phyloP scores from a whole-genome alignment of 202 grass and related monocot genomes.

The Zoysia matrella region DNA sequence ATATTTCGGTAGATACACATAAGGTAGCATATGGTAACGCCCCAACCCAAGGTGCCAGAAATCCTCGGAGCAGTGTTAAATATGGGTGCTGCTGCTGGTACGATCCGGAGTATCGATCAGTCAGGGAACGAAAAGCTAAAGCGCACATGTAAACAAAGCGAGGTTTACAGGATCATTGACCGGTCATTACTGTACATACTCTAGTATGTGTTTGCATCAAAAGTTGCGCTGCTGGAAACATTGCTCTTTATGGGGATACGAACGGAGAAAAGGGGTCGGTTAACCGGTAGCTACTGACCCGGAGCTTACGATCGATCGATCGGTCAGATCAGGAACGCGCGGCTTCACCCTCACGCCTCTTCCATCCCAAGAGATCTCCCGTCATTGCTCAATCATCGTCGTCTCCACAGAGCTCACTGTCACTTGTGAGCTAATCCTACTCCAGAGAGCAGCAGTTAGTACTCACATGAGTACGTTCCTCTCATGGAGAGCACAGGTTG shows the following conservation, averaged over 20 bases:
- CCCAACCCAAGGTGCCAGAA: neutral
- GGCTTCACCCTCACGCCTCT: slow-evolving; percentile 45
- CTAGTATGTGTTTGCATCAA: slow-evolving; percentile 53
- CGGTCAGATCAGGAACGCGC: slow-evolving; percentile 12
- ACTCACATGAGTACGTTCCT: neutral
- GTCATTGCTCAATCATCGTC: slow-evolving; percentile 43
- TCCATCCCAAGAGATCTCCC: slow-evolving; percentile 40
- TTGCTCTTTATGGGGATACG: slow-evolving; percentile 70
- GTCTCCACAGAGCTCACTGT: slow-evolving; percentile 11
- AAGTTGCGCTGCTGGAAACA: slow-evolving; percentile 47
- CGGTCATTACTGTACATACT: slow-evolving; percentile 50
- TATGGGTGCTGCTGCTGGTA: slow-evolving; percentile 1
- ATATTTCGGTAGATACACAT: neutral
- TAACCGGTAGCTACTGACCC: slow-evolving; percentile 27
- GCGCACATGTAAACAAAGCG: slow-evolving; percentile 48
- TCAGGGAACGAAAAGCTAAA: slow-evolving; percentile 44
- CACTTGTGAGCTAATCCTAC: neutral
- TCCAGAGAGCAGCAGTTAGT: neutral
- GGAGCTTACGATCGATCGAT: slow-evolving; percentile 13
- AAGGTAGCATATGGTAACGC: neutral
- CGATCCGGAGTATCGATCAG: slow-evolving; percentile 30
- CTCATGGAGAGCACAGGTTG: slow-evolving; percentile 7
- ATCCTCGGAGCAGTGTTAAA: slow-evolving; percentile 8
- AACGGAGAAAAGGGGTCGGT: slow-evolving; percentile 42
- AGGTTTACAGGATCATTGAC: slow-evolving; percentile 62